A percentile compares a stretch with the other conserved stretches of the same genome.
Conservation (phyloP, 2,329 filamentous ascomycete species). For the Ceratocystis cubensis region DNA sequence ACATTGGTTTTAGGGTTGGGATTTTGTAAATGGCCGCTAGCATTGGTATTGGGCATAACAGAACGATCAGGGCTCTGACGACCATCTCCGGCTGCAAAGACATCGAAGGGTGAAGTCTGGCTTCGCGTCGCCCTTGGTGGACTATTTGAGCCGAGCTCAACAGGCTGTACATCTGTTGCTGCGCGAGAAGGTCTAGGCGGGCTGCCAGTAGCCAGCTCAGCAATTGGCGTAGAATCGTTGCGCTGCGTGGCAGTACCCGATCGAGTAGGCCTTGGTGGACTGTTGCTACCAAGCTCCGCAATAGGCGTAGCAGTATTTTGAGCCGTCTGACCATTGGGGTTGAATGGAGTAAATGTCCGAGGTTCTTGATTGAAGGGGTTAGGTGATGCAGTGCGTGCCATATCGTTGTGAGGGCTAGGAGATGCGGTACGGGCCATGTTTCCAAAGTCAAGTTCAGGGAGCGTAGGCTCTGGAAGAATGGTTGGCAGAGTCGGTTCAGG, state of each 20-base stretch:
- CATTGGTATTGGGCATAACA: neutral
- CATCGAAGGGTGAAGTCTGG: conserved; percentile 23
- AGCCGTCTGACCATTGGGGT: conserved; percentile 11
- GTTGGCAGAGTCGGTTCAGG: conserved; percentile 22
- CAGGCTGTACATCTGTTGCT: conserved; percentile 12
- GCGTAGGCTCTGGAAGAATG: conserved; percentile 18
- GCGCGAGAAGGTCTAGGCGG: conserved; percentile 10
- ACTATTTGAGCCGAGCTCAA: neutral
- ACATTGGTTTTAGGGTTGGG: neutral
- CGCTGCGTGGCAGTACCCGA: conserved; percentile 16
- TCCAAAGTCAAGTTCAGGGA: conserved; percentile 12
- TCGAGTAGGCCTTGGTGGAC: conserved; percentile 24
- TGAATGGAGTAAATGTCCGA: conserved; percentile 21
- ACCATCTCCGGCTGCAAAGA: conserved; percentile 27
- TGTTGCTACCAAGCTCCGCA: conserved; percentile 27
- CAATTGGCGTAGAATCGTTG: neutral
- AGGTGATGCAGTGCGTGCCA: conserved; percentile 23
- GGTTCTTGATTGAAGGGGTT: conserved; percentile 24
- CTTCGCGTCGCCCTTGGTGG: conserved; percentile 20
- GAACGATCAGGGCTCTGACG: conserved; percentile 29
- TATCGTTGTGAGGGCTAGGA: conserved; percentile 21
- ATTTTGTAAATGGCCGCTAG: neutral
- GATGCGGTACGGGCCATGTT: conserved; percentile 16
- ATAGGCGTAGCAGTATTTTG: conserved; percentile 24
- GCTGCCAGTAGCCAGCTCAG: neutral